Base-by-base conservation (phyloP, 1,284 basidiomycete genomes). In the Takashimella koratensis region DNA sequence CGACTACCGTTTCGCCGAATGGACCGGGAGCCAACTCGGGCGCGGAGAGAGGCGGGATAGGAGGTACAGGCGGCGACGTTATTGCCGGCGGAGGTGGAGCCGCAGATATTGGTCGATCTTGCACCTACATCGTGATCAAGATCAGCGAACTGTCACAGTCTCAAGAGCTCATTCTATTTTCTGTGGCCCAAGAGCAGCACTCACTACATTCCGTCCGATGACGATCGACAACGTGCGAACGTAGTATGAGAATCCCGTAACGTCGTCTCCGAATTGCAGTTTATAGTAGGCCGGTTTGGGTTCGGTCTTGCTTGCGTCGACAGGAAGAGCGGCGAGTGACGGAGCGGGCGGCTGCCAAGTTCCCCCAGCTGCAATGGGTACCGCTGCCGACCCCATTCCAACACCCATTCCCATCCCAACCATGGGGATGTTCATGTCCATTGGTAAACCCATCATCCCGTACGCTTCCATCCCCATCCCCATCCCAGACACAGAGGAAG, bases 231-330 rank as follows among this genome's bases (percentile, higher is more conserved):
- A 57, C 26, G 73, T 76, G 46, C 72, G 60, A 51, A 76, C 71
- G 66, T 76, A 76, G 56, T 76, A 76, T 8, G 66, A 65, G 62
- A 76, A 76, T 1, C 74, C 75, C n/a, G 73, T 74, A 16, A 68
- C 58, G 49, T 76, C 68, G 56, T 71, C 71, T 22, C 70, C 70
- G 51, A 76, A 76, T 54, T 76, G 75, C 5, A 76, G 64, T 63
- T 76, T 76, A 66, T 76, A 76, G 55, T 70, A 76, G 5, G 75
- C 75, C 5, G 73, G 70, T 46, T 70, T 74, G 13, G 75, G 75
- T 51, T 75, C 74, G 5, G 73, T 76, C 56, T 74, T 73, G 21
- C 63, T 66, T 56, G 57, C 53, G 54, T 76, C 74, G 25, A 76
- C 71, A 1, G 75, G 75, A n/a, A 76, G 56, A 8, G 70, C 64